Conservation (phyloP, 2,329 filamentous ascomycete genomes). For the Phaeoacremonium minimum region DNA sequence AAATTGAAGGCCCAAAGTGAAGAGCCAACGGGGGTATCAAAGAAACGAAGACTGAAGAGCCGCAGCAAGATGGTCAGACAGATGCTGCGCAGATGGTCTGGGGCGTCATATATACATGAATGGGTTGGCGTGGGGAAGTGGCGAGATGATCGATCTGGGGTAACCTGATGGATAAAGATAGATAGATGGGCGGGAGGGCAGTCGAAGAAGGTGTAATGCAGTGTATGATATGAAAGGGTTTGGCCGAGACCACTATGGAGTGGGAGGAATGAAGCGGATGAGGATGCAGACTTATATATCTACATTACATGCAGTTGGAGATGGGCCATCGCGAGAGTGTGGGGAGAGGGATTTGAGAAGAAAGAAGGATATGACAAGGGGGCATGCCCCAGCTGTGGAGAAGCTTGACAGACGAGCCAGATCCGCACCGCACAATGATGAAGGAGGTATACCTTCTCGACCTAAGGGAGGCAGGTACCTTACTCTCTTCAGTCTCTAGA, state of each 20-base stretch:
- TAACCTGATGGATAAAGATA: conserved; percentile 12
- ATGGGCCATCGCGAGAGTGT: conserved; percentile 12
- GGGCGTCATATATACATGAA: conserved; percentile 3
- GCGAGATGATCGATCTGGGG: conserved; percentile 13
- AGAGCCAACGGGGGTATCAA: too few species aligned
- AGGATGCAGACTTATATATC: conserved; percentile 28
- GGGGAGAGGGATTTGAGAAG: conserved; percentile 12
- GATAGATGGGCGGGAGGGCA: conserved; percentile 13
- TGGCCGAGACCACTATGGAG: too few species aligned
- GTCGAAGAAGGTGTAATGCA: conserved; percentile 5
- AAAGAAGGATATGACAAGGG: conserved; percentile 12
- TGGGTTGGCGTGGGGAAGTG: conserved; percentile 15
- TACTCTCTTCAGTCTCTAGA: too few species aligned
- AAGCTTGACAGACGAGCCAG: conserved; percentile 15
- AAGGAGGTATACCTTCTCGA: too few species aligned
- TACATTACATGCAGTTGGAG: conserved; percentile 27
- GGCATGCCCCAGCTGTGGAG: conserved; percentile 15
- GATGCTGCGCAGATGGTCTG: too few species aligned
- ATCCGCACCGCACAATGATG: conserved; percentile 7
- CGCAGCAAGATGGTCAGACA: too few species aligned
- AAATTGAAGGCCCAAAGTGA: not conserved
- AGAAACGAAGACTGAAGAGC: conserved; percentile 2
- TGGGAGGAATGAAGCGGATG: not conserved
- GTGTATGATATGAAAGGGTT: not conserved
- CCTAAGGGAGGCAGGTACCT: too few species aligned